phyloP scores from a whole-genome alignment of 2,329 filamentous ascomycete species.

The Fusarium brevicatenulatum region DNA sequence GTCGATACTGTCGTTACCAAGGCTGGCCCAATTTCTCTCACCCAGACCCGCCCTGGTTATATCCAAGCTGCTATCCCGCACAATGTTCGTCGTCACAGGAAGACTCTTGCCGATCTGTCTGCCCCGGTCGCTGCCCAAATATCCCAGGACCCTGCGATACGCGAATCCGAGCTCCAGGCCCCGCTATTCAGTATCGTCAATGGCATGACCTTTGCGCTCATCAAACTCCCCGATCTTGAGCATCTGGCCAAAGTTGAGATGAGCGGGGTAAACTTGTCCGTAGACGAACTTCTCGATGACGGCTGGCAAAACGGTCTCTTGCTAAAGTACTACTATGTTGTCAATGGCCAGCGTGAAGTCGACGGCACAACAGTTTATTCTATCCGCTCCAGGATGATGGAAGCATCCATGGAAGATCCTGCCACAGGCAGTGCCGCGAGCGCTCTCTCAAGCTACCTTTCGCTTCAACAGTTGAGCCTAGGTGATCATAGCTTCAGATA shows the following conservation, averaged over 20 bases:
- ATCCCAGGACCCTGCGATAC: slow-evolving; percentile 44
- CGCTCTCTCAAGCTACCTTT: slow-evolving; percentile 65
- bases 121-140: slow-evolving; percentile 41
- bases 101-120: slow-evolving; percentile 50
- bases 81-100: slow-evolving; percentile 69
- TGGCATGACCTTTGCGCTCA: slow-evolving; percentile 78
- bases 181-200: slow-evolving; percentile 72
- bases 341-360: slow-evolving; percentile 46
- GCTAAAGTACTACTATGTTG: slow-evolving; percentile 69
- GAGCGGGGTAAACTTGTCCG: slow-evolving; percentile 48
- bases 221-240: slow-evolving; percentile 69
- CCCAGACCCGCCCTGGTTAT: slow-evolving; percentile 50
- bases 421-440: slow-evolving; percentile 72
- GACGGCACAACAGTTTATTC: slow-evolving; percentile 44
- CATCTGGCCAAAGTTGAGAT: slow-evolving; percentile 59
- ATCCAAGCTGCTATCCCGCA: slow-evolving; percentile 74
- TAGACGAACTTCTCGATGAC: slow-evolving; percentile 57
- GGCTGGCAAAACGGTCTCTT: slow-evolving; percentile 65
- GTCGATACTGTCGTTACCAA: slow-evolving; percentile 62
- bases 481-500: slow-evolving; percentile 53
- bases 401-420: slow-evolving; percentile 63
- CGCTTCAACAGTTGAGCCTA: slow-evolving; percentile 52
- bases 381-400: slow-evolving; percentile 71
- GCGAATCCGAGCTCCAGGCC: slow-evolving; percentile 52
- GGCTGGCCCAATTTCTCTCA: slow-evolving; percentile 65